phyloP scores from a whole-genome alignment of 179 eudicot genomes.

The Corrigiola litoralis region DNA sequence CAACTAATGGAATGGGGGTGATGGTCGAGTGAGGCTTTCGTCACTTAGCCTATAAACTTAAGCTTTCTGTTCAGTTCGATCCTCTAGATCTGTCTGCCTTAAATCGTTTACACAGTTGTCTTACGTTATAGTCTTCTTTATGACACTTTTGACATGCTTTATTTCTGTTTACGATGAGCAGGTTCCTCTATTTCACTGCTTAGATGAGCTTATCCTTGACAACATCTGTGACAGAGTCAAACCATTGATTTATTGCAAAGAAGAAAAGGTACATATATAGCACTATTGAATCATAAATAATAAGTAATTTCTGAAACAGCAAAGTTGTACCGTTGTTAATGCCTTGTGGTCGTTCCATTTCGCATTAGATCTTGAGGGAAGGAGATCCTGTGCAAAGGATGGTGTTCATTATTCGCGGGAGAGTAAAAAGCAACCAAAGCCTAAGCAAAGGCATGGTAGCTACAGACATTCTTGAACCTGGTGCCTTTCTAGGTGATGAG shows the following conservation, averaged over 20 bases:
- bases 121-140: too few species aligned
- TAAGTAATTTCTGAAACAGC: background rate
- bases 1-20: too few species aligned
- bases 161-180: background rate
- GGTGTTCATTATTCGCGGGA: constrained; percentile 66
- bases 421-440: constrained; percentile 62
- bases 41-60: too few species aligned
- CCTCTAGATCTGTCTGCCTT: too few species aligned
- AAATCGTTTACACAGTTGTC: too few species aligned
- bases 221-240: constrained; percentile 90
- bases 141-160: too few species aligned
- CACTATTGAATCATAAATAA: background rate
- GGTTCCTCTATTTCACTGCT: constrained; percentile 75
- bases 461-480: constrained; percentile 56
- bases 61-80: too few species aligned
- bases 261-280: constrained; percentile 59
- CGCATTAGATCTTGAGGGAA: constrained; percentile 62
- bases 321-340: background rate
- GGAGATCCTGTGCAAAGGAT: constrained; percentile 87
- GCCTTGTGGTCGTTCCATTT: background rate
- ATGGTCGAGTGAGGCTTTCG: too few species aligned
- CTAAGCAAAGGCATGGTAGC: constrained; percentile 72
- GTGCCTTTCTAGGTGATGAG: constrained; percentile 81
- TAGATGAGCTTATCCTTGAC: constrained; percentile 84
- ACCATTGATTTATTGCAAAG: constrained; percentile 69